Evolutionary conservation across 352 stramenopile species (phyloP).

Genomic region (Pythium dissimile): DNA sequence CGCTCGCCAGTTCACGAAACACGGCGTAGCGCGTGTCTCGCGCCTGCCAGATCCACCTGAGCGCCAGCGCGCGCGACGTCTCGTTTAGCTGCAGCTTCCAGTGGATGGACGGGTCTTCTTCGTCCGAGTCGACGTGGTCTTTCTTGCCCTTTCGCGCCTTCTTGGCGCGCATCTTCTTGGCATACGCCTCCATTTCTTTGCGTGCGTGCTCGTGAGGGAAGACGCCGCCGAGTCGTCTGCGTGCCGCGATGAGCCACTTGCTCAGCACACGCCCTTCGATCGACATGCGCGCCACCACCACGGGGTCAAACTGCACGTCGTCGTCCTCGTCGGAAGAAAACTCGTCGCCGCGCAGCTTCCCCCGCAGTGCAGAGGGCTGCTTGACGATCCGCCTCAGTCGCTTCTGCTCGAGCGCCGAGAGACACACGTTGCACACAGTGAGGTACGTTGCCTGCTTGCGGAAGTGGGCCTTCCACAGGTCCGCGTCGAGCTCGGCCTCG

Average conservation of each 20-base stretch:
- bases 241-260: slow-evolving; percentile 92
- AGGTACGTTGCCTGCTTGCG: slow-evolving; percentile 90
- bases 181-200: slow-evolving; percentile 91
- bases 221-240: slow-evolving; percentile 87
- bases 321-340: slow-evolving; percentile 93
- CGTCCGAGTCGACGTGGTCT: slow-evolving; percentile 64
- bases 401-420: slow-evolving; percentile 55
- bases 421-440: slow-evolving; percentile 93
- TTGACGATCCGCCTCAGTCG: slow-evolving; percentile 39
- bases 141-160: slow-evolving; percentile 59
- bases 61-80: slow-evolving; percentile 63
- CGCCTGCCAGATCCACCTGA: slow-evolving; percentile 82
- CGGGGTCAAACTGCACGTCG: slow-evolving; percentile 86
- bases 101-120: slow-evolving; percentile 61
- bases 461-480: slow-evolving; percentile 97
- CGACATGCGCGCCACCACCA: slow-evolving; percentile 88
- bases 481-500: slow-evolving; percentile 78
- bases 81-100: slow-evolving; percentile 85
- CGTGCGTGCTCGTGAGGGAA: slow-evolving; percentile 87
- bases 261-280: slow-evolving; percentile 91
- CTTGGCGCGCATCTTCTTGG: slow-evolving; percentile 85
- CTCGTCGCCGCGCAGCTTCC: slow-evolving; percentile 81
- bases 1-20: slow-evolving; percentile 36
- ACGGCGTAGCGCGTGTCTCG: slow-evolving; percentile 52
- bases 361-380: slow-evolving; percentile 9